Evolutionary conservation across 192 early-diverging fungal species (phyloP).

Genomic region (Rhizophagus clarus): DNA sequence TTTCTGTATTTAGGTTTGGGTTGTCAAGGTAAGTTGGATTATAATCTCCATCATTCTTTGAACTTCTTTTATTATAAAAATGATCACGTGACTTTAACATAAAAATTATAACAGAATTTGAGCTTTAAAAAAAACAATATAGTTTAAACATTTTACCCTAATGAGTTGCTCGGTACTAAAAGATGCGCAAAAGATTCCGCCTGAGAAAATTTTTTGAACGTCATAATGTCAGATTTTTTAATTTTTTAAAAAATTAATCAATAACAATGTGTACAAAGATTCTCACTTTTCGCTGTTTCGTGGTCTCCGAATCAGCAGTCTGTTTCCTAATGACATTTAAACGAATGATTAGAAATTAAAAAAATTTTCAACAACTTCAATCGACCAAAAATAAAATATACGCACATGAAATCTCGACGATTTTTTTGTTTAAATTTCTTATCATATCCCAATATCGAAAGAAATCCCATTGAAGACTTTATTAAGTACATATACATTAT

Average conservation of each 20-base stretch:
- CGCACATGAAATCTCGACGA: conserved; percentile 1
- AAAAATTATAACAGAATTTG: neutral
- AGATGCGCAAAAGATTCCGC: conserved; percentile 57
- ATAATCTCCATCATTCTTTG: conserved; percentile 50
- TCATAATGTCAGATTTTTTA: too few species aligned
- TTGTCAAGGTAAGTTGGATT: conserved; percentile 88
- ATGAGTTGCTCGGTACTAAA: conserved; percentile 51
- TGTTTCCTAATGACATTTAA: neutral
- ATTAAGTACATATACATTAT: neutral
- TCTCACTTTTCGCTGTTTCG: neutral
- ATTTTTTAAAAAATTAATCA: too few species aligned
- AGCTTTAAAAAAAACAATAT: neutral
- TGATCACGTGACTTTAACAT: neutral
- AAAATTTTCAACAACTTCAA: too few species aligned
- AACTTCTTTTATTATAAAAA: conserved; percentile 35
- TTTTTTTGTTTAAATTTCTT: conserved; percentile 10
- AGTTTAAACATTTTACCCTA: conserved; percentile 45
- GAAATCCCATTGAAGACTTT: conserved; percentile 4
- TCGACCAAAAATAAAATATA: neutral
- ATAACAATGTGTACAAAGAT: too few species aligned
- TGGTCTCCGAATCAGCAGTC: neutral
- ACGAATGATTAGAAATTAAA: too few species aligned
- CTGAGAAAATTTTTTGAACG: neutral
- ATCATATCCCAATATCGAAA: conserved; percentile 16
- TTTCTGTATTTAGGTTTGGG: conserved; percentile 79